phyloP scores from a whole-genome alignment of 2,329 filamentous ascomycete species.

The Ophidiomyces ophidiicola region DNA sequence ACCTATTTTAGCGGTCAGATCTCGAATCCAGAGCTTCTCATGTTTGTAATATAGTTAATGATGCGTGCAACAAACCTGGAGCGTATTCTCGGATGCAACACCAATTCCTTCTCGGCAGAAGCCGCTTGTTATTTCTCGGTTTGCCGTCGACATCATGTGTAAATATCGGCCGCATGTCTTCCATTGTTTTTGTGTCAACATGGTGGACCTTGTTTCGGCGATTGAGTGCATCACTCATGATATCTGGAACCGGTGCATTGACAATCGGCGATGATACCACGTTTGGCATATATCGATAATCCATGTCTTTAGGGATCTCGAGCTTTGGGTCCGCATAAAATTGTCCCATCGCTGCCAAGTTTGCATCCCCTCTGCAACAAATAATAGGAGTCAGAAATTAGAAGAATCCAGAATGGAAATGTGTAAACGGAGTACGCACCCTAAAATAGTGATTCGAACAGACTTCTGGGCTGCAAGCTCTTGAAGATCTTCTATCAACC shows the following conservation, averaged over 20 bases:
- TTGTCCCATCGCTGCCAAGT: conserved; percentile 81
- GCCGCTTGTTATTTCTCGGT: conserved; percentile 75
- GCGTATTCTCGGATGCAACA: conserved; percentile 79
- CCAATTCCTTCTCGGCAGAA: conserved; percentile 88
- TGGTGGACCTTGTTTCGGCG: conserved; percentile 70
- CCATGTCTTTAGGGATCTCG: conserved; percentile 69
- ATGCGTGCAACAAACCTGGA: conserved; percentile 45
- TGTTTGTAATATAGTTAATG: background rate
- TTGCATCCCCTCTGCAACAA: conserved; percentile 65
- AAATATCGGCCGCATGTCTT: conserved; percentile 93
- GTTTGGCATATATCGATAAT: conserved; percentile 95
- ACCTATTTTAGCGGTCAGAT: conserved; percentile 47
- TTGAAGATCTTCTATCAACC: conserved; percentile 81
- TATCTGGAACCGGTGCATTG: conserved; percentile 75
- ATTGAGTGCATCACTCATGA: conserved; percentile 84
- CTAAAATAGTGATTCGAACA: conserved; percentile 78
- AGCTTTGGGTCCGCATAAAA: conserved; percentile 89
- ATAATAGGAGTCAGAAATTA: conserved; percentile 1
- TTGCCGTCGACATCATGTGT: conserved; percentile 79
- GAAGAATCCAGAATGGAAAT: conserved; percentile 13
- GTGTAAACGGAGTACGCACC: conserved; percentile 32
- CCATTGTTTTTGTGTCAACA: conserved; percentile 62
- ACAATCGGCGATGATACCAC: conserved; percentile 88
- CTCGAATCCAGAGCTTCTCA: background rate
- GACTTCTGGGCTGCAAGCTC: conserved; percentile 88